A percentile compares a stretch with the other conserved stretches of the same genome.
Evolutionary conservation across 179 eudicot species (phyloP).

Genomic region (Silene noctiflora): DNA sequence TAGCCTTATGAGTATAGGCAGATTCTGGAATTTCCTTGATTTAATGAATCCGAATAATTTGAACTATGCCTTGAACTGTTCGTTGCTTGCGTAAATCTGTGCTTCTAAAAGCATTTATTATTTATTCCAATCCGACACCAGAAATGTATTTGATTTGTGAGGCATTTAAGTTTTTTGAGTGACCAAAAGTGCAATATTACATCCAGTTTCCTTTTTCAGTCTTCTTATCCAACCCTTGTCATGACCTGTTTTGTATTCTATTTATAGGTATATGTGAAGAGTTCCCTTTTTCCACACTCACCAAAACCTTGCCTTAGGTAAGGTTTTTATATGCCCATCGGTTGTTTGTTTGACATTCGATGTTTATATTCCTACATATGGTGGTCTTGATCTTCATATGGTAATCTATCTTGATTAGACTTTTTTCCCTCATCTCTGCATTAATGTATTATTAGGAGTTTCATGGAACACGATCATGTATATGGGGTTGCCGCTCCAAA

Average conservation of each 20-base stretch:
- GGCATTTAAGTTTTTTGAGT: neutral
- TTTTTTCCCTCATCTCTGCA: neutral
- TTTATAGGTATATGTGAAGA: slow-evolving; percentile 79
- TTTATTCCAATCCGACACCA: neutral
- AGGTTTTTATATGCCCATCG: slow-evolving; percentile 5
- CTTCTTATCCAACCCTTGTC: neutral
- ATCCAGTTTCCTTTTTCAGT: slow-evolving; percentile 6
- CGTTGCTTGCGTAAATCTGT: no score
- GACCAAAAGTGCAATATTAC: neutral
- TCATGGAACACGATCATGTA: neutral
- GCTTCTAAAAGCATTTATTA: neutral
- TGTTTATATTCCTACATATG: neutral
- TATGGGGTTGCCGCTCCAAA: neutral
- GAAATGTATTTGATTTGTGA: neutral
- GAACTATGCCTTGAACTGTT: neutral
- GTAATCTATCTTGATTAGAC: neutral
- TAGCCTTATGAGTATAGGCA: neutral
- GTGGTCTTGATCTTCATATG: neutral
- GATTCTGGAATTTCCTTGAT: neutral
- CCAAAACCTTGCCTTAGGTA: slow-evolving; percentile 87
- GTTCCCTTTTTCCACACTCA: slow-evolving; percentile 77
- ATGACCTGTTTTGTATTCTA: neutral
- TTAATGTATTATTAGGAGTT: neutral
- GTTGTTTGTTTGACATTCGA: slow-evolving; percentile 11
- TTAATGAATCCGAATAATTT: neutral